A percentile compares a stretch with the other conserved stretches of the same genome.
Conservation (phyloP, 805 yeast species). For the Candida pseudoglaebosa region DNA sequence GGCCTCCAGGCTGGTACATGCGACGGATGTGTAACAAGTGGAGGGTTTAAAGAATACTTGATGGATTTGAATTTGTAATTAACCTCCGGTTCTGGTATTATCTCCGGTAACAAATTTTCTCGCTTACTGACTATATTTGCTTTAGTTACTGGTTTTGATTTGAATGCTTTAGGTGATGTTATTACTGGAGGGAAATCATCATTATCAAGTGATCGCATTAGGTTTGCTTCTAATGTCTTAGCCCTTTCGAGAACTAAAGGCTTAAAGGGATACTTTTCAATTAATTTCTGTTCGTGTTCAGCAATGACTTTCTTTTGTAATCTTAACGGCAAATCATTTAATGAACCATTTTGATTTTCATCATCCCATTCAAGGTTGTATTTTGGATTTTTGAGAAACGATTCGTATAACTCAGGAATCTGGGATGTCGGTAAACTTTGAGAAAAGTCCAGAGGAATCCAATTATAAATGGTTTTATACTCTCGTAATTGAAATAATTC, state of each 20-base stretch:
- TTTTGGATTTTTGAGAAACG: constrained; percentile 23
- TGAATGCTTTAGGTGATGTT: neutral
- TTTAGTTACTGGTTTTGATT: neutral
- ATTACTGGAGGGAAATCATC: neutral
- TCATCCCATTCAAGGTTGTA: constrained; percentile 32
- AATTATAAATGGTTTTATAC: constrained; percentile 57
- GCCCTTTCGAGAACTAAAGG: constrained; percentile 24
- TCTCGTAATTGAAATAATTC: constrained; percentile 63
- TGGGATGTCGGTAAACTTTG: constrained; percentile 14
- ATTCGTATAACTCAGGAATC: constrained; percentile 30
- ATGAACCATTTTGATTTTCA: constrained; percentile 17
- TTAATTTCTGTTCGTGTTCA: constrained; percentile 28
- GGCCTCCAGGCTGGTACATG: constrained; percentile 43
- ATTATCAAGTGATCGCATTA: constrained; percentile 6
- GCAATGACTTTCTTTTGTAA: constrained; percentile 35
- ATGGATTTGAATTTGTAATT: constrained; percentile 22
- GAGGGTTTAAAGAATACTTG: constrained; percentile 30
- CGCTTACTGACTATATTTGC: constrained; percentile 7
- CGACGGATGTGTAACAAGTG: constrained; percentile 40
- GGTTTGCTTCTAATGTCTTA: constrained; percentile 16
- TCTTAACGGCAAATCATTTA: constrained; percentile 34
- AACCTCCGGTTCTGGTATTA: neutral
- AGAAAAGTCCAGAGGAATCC: constrained; percentile 51
- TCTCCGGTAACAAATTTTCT: constrained; percentile 9
- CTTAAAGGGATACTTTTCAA: constrained; percentile 35